phyloP scores from a whole-genome alignment of 2,329 filamentous ascomycete genomes.

The Arthroderma sp. region DNA sequence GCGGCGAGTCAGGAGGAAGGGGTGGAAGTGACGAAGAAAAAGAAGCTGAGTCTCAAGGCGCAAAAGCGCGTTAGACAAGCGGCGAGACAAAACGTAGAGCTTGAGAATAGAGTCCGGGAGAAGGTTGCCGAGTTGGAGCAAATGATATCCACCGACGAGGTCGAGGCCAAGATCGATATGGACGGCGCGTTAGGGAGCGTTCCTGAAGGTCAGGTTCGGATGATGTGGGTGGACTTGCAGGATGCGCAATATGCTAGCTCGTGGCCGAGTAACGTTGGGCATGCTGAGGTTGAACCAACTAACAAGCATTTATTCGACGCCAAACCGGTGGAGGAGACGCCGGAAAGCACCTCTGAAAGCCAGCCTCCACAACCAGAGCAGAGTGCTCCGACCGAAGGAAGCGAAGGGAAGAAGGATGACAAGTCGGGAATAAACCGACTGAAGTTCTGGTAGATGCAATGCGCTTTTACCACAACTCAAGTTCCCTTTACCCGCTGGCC shows the following conservation, averaged over 20 bases:
- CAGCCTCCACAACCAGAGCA: too few relatives aligned
- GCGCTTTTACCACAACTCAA: too few relatives aligned
- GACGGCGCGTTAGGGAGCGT: conserved; percentile 14
- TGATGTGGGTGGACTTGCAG: conserved; percentile 34
- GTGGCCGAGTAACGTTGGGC: conserved; percentile 32
- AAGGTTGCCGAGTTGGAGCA: conserved; percentile 16
- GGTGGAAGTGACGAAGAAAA: conserved; percentile 9
- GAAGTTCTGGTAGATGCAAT: too few relatives aligned
- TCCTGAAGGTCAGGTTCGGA: conserved; percentile 25
- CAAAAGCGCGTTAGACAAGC: conserved; percentile 20
- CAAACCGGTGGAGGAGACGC: too few relatives aligned
- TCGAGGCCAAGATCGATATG: conserved; percentile 20
- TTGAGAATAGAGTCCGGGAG: conserved; percentile 14
- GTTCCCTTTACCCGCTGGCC: too few relatives aligned
- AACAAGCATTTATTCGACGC: conserved; percentile 23
- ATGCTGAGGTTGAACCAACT: conserved; percentile 28
- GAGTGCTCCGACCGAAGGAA: too few relatives aligned
- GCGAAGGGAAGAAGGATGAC: too few relatives aligned
- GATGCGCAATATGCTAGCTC: conserved; percentile 29
- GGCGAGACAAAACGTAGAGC: conserved; percentile 15
- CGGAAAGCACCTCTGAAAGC: too few relatives aligned
- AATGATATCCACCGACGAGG: conserved; percentile 8
- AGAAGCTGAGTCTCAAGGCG: conserved; percentile 20
- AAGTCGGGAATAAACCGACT: too few relatives aligned
- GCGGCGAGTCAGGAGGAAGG: conserved; percentile 8